These are phyloP conservation scores for Septoria petroselini DNA, from an alignment of 2,329 filamentous ascomycete species.

Conservation along the genomic window DNA sequence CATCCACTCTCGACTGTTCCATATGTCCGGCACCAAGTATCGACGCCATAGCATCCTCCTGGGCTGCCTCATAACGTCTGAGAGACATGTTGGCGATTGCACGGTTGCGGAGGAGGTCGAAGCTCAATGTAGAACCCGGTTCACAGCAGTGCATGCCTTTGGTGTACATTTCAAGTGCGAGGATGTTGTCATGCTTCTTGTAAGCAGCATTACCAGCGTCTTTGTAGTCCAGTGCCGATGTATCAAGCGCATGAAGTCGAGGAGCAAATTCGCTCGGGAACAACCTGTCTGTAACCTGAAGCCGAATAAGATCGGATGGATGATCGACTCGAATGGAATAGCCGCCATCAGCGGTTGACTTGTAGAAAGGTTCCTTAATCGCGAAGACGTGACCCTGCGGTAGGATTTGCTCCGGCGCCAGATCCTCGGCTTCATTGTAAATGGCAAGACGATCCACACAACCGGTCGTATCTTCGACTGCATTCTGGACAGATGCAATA, in stretches of 20 bases:
- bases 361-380: conserved; percentile 30
- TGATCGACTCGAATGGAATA: conserved; percentile 29
- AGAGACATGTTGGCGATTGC: conserved; percentile 12
- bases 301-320: conserved; percentile 26
- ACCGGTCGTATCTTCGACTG: conserved; percentile 39
- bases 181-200: conserved; percentile 12
- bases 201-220: conserved; percentile 21
- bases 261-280: neutral
- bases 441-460: conserved; percentile 35
- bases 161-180: conserved; percentile 15
- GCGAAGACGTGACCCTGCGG: conserved; percentile 19
- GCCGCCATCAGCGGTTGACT: conserved; percentile 12
- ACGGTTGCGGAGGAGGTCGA: conserved; percentile 14
- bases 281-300: conserved; percentile 6
- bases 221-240: too few species aligned
- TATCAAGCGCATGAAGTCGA: conserved; percentile 22
- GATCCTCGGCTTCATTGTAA: conserved; percentile 17
- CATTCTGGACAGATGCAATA: conserved; percentile 11
- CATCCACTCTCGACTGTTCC: neutral
- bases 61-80: conserved; percentile 6
- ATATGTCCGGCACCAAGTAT: too few species aligned
- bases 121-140: neutral
- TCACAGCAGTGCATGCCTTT: too few species aligned
- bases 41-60: conserved; percentile 8
- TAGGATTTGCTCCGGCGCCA: conserved; percentile 13